Conservation (phyloP, 306 rosid genomes). For the Quercus alba region DNA sequence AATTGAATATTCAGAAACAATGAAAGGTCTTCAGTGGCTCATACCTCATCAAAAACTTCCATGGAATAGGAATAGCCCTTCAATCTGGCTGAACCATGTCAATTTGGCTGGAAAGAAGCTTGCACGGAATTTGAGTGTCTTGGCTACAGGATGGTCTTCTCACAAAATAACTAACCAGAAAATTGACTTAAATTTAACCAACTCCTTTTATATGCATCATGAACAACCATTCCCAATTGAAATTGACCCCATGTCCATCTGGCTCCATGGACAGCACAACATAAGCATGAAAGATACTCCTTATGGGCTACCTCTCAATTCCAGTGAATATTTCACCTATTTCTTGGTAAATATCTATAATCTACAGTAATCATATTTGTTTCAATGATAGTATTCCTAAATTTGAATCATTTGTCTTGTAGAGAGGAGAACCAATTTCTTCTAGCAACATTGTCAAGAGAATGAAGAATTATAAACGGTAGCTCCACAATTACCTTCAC, state of each 20-base stretch:
- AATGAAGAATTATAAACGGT: constrained; percentile 56
- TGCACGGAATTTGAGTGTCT: constrained; percentile 7
- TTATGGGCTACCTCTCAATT: constrained; percentile 54
- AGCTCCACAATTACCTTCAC: constrained; percentile 15
- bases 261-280: constrained; percentile 29
- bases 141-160: constrained; percentile 6
- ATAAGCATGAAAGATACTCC: constrained; percentile 27
- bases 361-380: background rate
- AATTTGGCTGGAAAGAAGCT: constrained; percentile 15
- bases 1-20: constrained; percentile 51
- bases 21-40: constrained; percentile 63
- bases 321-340: constrained; percentile 49
- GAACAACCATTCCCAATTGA: constrained; percentile 16
- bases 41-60: constrained; percentile 67
- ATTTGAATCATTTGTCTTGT: constrained; percentile 28
- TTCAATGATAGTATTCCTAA: constrained; percentile 5
- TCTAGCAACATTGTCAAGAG: constrained; percentile 41
- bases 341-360: constrained; percentile 53
- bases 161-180: background rate
- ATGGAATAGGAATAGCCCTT: constrained; percentile 38
- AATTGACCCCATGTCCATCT: constrained; percentile 11
- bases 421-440: constrained; percentile 74
- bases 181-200: constrained; percentile 4
- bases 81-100: constrained; percentile 17
- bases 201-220: constrained; percentile 16